Evolutionary conservation across 106 monocot genomes (phyloP), one percentile per base, ranked within the genome.

Genomic region (Gastrodia elata): DNA sequence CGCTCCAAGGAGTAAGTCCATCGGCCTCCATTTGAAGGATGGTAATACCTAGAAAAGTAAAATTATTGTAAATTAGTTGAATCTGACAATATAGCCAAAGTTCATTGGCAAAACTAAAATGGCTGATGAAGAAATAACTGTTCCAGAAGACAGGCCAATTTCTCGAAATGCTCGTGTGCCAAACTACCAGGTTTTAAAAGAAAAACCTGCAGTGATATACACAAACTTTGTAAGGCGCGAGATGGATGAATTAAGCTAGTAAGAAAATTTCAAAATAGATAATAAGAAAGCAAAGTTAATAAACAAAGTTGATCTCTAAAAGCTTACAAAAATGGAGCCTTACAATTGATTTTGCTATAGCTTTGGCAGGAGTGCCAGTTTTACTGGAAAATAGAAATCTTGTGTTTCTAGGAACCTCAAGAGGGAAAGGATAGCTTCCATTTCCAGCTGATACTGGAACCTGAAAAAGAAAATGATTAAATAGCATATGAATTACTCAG

Each of bases 21-120:
- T 28, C 88, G 86, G 49, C 98, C 98, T 68, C 93, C 98, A 87
- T 98, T 98, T 35, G 98, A 98, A 71, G 98, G 98, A 81, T 98
- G 98, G 70, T 91, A 98, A 81, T 86, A 98, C 72, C 98, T 98
- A 82, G 24, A 73, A 58, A 35, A 70, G 24, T 24, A 40, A 75
- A 46, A 28, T 16, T 68, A 56, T 49, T 42, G 64, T 35, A 39
- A 74, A 71, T 69, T 40, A 39, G 41, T 37, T 69, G 40, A 32
- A 69, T 24, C 18, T 10, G 33, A 26, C 35, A 61, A 71, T 43
- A 69, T 65, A 22, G 6, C 32, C 3, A 46, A 35, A 65, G 41
- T 30, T 8, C 10, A 14, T 57, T 44, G 64, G 18, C 41, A 65
- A 37, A 38, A 71, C 0, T 18, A 68, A 18, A 48, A 55, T 43